phyloP scores from a whole-genome alignment of 225 moss, liverwort and hornwort species.

The Neckera pumila region DNA sequence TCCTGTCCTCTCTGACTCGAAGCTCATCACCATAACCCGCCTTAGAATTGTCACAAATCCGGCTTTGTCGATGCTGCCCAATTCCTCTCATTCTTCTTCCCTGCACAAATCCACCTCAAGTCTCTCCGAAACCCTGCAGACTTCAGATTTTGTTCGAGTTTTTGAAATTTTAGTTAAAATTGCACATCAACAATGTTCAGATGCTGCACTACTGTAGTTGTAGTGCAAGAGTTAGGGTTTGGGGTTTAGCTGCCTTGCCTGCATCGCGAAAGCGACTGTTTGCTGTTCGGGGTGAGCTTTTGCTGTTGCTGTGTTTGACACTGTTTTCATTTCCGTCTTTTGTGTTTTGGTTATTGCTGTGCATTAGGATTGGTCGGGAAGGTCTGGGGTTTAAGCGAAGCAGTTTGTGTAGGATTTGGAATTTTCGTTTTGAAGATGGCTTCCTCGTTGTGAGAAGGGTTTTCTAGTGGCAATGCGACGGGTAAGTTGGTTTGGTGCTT shows the following conservation, averaged over 20 bases:
- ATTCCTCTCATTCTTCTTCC: neutral
- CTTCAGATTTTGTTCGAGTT: neutral
- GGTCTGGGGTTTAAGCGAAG: neutral
- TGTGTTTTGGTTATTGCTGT: neutral
- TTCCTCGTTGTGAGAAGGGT: neutral
- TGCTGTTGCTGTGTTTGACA: neutral
- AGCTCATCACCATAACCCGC: neutral
- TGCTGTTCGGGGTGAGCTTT: neutral
- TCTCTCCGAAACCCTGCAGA: neutral
- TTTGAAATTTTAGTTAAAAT: neutral
- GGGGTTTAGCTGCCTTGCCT: neutral
- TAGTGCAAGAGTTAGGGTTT: neutral
- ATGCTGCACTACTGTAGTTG: neutral
- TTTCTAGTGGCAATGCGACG: neutral
- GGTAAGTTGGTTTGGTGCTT: neutral
- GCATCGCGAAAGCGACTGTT: neutral
- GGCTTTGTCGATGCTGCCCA: neutral
- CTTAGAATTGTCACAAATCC: neutral
- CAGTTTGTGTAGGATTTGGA: neutral
- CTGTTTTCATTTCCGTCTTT: neutral
- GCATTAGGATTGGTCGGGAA: neutral
- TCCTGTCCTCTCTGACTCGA: neutral
- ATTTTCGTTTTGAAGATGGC: neutral
- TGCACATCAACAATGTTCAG: neutral
- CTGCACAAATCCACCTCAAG: neutral